Evolutionary conservation across 345 rosid species (phyloP), one percentile per base, ranked within the genome.

Genomic region (Brassica carinata): DNA sequence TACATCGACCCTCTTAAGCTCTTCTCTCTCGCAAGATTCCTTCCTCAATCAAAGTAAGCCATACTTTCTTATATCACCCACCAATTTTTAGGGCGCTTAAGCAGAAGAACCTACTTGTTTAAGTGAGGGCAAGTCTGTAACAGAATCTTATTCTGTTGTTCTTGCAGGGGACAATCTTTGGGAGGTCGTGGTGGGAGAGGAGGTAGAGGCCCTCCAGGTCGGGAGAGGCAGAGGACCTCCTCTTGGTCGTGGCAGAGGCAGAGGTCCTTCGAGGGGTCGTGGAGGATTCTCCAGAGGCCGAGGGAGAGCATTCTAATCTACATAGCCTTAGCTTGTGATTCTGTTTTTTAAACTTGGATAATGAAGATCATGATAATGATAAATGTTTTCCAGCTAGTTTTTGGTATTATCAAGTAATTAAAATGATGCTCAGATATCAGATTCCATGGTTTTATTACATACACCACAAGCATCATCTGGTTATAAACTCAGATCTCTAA

Each of bases 41-140:
- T 96, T 84, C 72, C 97, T 7, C 97, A 89, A 77, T 97, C 98
- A 19, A 95, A 95, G 99, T 95, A 89, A 55, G 91, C 80, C 78
- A 71, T 59, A 51, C 34, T 26, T 57, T 76, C 26, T 77, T 5
- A 26, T 27, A 27, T 15, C 15, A 17, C 45, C 8, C 17, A 14
- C 53, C 29, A 75, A 14, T 10, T 58, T 23, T 23, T 23, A 53
- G 62, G 62, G 55, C n/a, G 53, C 26, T 17, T 3, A 59, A 19
- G 7, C 7, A 23, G 14, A 3, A 58, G 13, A 58, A 58, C 64
- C 64, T 14, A 58, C 64, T 33, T 31, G 45, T 64, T 30, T 0
- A 66, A 7, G 6, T 33, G 65, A 51, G 15, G 5, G 51, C 23
- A 8, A 31, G 68, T 72, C 63, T 58, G 10, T 74, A 68, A 31